Percentiles rank a stretch among this genome's conserved stretches.
Evolutionary conservation across 208 protist genomes (phyloP).

Genomic region (Plasmodiophora brassicae): DNA sequence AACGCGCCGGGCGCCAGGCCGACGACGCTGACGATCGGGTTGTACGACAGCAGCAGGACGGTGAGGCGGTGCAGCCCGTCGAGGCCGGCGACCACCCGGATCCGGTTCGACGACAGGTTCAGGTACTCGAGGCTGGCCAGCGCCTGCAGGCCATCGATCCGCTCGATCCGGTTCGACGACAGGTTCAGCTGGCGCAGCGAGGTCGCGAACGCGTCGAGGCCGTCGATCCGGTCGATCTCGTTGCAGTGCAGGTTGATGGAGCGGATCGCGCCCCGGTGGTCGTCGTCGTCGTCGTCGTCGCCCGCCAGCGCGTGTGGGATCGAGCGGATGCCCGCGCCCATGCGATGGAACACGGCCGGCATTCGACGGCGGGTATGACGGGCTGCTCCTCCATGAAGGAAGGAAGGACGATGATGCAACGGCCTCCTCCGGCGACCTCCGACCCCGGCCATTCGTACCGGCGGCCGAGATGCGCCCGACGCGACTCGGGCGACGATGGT

Average conservation of each 20-base stretch:
- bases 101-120: background rate
- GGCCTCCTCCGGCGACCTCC: too few species aligned
- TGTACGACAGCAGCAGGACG: background rate
- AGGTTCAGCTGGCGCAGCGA: slow-evolving; percentile 28
- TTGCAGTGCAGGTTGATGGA: slow-evolving; percentile 19
- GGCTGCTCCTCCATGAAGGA: too few species aligned
- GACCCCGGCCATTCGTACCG: too few species aligned
- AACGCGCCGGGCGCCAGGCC: background rate
- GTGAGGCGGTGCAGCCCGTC: background rate
- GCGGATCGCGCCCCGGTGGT: background rate
- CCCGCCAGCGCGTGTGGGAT: background rate
- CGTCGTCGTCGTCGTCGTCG: too few species aligned
- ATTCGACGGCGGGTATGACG: too few species aligned
- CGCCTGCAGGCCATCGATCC: background rate
- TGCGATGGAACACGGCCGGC: background rate
- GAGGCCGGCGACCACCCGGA: background rate
- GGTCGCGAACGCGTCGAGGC: background rate
- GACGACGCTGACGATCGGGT: background rate
- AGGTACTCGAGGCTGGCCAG: background rate
- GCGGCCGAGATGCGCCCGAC: too few species aligned
- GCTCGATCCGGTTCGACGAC: slow-evolving; percentile 14
- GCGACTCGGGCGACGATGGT: too few species aligned
- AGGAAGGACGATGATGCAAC: too few species aligned
- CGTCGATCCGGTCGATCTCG: background rate
- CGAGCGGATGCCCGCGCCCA: background rate